These are phyloP conservation scores for Glycine tomentella DNA, from an alignment of 306 rosid genomes.

Conservation along the genomic window DNA sequence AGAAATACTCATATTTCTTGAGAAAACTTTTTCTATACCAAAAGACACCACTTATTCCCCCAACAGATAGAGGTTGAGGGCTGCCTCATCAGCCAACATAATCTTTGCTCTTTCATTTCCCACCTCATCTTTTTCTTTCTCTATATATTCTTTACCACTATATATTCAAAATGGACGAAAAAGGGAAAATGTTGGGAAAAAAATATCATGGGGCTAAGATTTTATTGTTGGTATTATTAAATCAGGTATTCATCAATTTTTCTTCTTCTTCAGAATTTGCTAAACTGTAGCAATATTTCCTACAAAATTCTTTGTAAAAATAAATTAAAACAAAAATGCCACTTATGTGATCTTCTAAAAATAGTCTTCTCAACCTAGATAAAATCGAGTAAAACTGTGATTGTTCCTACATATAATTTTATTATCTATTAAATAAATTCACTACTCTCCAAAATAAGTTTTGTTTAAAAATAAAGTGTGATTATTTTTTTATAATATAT, in stretches of 20 bases:
- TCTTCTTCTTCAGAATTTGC: background rate
- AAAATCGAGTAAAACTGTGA: too few relatives aligned
- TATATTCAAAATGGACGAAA: background rate
- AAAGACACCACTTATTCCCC: conserved; percentile 50
- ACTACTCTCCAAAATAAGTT: too few relatives aligned
- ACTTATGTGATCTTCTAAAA: background rate
- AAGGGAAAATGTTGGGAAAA: background rate
- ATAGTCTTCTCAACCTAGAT: background rate
- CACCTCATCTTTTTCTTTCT: conserved; percentile 14
- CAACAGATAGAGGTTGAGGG: conserved; percentile 60
- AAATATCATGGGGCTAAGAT: background rate
- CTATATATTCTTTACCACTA: conserved; percentile 14
- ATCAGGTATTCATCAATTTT: too few relatives aligned
- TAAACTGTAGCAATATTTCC: background rate
- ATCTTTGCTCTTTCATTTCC: conserved; percentile 48
- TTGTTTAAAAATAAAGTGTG: too few relatives aligned
- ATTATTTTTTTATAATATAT: too few relatives aligned
- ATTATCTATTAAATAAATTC: too few relatives aligned
- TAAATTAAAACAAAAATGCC: background rate
- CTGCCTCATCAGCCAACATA: conserved; percentile 61
- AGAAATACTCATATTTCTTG: conserved; percentile 33
- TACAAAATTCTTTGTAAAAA: background rate
- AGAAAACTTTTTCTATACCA: conserved; percentile 36
- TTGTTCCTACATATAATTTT: too few relatives aligned
- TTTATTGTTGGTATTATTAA: background rate